Conservation (phyloP, 140 eudicot species). For the Stevia rebaudiana region DNA sequence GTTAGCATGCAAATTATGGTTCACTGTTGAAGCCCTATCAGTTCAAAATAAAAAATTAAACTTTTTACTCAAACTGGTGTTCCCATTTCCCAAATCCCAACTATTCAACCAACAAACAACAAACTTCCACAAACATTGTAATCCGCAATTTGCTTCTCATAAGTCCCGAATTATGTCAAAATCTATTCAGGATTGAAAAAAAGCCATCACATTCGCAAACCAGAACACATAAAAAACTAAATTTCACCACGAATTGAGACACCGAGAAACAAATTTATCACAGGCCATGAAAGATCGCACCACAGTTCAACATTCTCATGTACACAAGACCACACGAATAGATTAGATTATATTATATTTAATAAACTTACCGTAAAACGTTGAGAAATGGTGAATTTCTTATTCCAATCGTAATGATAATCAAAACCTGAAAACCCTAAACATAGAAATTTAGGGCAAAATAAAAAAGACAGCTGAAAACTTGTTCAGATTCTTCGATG, state of each 20-base stretch:
- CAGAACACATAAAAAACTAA: not conserved
- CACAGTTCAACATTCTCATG: not conserved
- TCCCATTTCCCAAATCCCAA: no score
- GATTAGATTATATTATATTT: not conserved
- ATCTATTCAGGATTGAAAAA: not conserved
- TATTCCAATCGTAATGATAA: not conserved
- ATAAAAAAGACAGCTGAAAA: not conserved
- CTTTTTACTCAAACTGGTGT: not conserved
- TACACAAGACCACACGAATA: not conserved
- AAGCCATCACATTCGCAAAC: constrained; percentile 3
- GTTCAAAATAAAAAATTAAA: not conserved
- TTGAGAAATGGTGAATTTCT: not conserved
- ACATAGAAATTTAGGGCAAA: constrained; percentile 23
- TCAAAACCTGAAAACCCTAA: constrained; percentile 18
- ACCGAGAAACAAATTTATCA: not conserved
- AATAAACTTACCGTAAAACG: constrained; percentile 12
- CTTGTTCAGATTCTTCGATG: not conserved
- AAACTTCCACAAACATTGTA: not conserved
- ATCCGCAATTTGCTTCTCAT: not conserved
- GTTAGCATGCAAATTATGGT: constrained; percentile 4
- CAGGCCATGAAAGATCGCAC: not conserved
- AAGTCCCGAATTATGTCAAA: not conserved
- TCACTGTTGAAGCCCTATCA: not conserved
- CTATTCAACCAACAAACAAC: not conserved
- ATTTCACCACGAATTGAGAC: not conserved